Base-by-base conservation (phyloP, 1,139 yeast species). In the Kodamaea ohmeri region DNA sequence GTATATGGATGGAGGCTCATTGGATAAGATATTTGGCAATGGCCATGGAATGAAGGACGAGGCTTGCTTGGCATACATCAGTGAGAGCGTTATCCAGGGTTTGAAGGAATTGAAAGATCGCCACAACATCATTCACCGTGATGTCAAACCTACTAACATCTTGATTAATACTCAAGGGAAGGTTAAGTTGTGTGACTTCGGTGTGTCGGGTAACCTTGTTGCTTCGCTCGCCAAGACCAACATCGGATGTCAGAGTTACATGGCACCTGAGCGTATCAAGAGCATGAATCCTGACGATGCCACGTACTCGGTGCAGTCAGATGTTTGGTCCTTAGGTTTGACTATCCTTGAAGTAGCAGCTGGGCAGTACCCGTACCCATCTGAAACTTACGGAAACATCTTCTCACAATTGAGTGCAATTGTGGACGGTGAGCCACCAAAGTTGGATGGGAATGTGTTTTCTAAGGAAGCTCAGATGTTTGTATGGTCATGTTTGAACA, bases 181-280 rank as follows among this genome's bases (percentile, higher is more conserved):
- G 49, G 88, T 94, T 25, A 94, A 92, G 58, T 67, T 92, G 27
- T 89, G 97, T 67, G 99, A 92, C 64, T 92, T 92, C 62, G 99
- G 99, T 32, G 98, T 92, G 16, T 78, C 89, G 41, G 98, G 98
- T 20, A 92, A 92, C 56, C 68, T 92, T 45, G 98, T 92, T 25
- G 97, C 97, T 1, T 88, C 96, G 0, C 73, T 92, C 52, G 98
- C 98, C 7, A 81, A 89, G 53, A 92, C 99, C 0, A 92, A 92
- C 55, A 90, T 92, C 51, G 99, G 99, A 5, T 94, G 98, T 61
- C 98, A 92, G 63, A 86, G 96, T 4, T 92, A 92, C 63, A 94
- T 94, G 98, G 97, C 98, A 0, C 99, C 99, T 1, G 99, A 92
- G 60, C 76, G 99, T 55, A 94, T 92, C 53, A 82, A 84, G 60